Evolutionary conservation across 768 basidiomycete genomes (phyloP), one percentile per base, ranked within the genome.

Genomic region (Macrolepiota fuliginosa): DNA sequence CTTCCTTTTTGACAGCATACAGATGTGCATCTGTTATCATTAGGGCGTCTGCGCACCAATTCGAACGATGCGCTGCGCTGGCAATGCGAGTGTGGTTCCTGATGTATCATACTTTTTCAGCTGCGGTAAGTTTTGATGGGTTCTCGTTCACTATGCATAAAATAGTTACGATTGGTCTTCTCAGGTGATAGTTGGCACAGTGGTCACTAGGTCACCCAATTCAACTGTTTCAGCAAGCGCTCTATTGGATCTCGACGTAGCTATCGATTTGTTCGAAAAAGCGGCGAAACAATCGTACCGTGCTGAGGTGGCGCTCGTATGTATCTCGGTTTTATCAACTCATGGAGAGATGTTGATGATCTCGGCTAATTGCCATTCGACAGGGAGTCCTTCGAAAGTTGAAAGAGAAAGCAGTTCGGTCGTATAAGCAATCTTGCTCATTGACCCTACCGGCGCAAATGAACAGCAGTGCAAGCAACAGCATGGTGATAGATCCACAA

Each of bases 111-210:
- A 78, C 76, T 1, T 83, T 83, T 56, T 81, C 79, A 27, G 80
- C 81, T 12, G 81, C 81, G 50, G 81, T 81, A 61, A 53, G 77
- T 70, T 4, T 45, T 57, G 22, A 50, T 62, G 51, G 51, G 35
- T 62, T 56, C 40, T 15, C 37, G 17, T n/a, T 13, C 19, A n/a
- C 22, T 47, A 47, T 50, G 15, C 27, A 50, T 39, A 39, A 35
- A 25, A 17, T 17, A 13, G 24, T 42, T 25, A 35, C 6, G 15
- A 49, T 15, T 13, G 32, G 12, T 11, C 39, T 40, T 56, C 4
- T 4, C 62, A 88, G 87, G 74, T 86, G 12, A 81, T 85, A 54
- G 79, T 81, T 1, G 85, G 85, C 2, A 83, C 83, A 1, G 79
- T 86, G n/a, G 83, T 86, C n/a, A 81, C 82, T 1, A 78, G 82